Conservation (phyloP, 2,329 filamentous ascomycete genomes). For the Diplodia seriata region DNA sequence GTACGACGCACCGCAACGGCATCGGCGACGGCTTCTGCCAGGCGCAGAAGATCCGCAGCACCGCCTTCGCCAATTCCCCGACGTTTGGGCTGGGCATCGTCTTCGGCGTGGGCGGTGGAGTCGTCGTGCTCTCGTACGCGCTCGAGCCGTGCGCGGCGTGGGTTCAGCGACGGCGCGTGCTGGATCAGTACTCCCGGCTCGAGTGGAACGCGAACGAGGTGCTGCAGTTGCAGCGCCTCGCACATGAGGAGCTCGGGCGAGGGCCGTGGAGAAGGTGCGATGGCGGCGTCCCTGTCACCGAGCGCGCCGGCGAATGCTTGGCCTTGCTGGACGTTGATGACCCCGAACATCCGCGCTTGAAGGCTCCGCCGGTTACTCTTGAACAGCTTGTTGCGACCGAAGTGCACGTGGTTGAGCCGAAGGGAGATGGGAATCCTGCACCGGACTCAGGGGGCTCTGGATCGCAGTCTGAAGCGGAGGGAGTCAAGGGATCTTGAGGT, state of each 20-base stretch:
- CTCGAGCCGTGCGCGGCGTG: slow-evolving; percentile 21
- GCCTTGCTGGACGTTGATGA: slow-evolving; percentile 22
- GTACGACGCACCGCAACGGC: too few species aligned
- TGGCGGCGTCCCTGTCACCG: slow-evolving; percentile 12
- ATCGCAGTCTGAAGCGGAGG: too few species aligned
- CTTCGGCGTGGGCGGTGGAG: slow-evolving; percentile 36
- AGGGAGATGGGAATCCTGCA: too few species aligned
- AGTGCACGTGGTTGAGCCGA: too few species aligned
- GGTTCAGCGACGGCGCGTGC: slow-evolving; percentile 31
- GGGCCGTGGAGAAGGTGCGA: slow-evolving; percentile 33
- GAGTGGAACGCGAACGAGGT: slow-evolving; percentile 33
- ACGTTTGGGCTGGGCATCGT: slow-evolving; percentile 39
- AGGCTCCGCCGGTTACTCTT: neutral
- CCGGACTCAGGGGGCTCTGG: too few species aligned
- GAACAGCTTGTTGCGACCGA: neutral
- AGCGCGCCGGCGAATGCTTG: neutral
- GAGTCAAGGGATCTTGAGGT: too few species aligned
- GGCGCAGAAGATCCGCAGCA: slow-evolving; percentile 34
- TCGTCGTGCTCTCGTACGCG: slow-evolving; percentile 35
- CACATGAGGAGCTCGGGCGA: slow-evolving; percentile 28
- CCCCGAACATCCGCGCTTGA: slow-evolving; percentile 1
- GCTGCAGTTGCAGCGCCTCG: slow-evolving; percentile 34
- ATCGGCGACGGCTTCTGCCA: neutral
- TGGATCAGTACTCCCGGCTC: slow-evolving; percentile 30
- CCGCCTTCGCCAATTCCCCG: slow-evolving; percentile 35